Evolutionary conservation across 495 filamentous ascomycete species (phyloP).

Genomic region (Aspergillus carlsbadensis): DNA sequence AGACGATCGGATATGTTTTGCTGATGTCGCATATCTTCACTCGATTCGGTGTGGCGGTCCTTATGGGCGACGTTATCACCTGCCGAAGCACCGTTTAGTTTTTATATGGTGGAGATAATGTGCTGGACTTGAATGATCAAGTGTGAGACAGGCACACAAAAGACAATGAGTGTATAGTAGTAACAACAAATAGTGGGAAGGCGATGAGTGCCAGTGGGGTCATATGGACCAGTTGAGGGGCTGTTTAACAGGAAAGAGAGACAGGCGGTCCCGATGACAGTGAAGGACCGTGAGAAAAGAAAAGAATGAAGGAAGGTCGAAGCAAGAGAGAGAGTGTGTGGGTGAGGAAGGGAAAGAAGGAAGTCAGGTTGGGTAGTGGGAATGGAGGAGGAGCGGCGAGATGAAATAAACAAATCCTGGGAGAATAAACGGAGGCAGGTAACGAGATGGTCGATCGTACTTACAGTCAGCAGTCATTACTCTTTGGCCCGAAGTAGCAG

Average conservation of each 20-base stretch:
- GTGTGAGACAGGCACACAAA: background rate
- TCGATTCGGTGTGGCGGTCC: constrained; percentile 26
- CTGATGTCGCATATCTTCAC: constrained; percentile 44
- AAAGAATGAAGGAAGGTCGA: constrained; percentile 26
- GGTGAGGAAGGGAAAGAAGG: constrained; percentile 14
- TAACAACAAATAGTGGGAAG: background rate
- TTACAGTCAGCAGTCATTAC: constrained; percentile 44
- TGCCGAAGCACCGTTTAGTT: constrained; percentile 25
- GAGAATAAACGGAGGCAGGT: constrained; percentile 34
- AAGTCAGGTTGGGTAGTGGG: constrained; percentile 26
- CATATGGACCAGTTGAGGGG: constrained; percentile 3
- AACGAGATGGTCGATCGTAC: constrained; percentile 28
- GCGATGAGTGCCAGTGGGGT: background rate
- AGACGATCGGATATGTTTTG: constrained; percentile 41
- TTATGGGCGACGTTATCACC: constrained; percentile 31
- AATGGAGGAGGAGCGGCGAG: constrained; percentile 26
- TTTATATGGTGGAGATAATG: background rate
- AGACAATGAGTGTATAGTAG: background rate
- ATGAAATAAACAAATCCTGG: constrained; percentile 47
- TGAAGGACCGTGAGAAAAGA: constrained; percentile 10
- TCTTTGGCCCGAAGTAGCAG: constrained; percentile 22
- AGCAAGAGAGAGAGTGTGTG: constrained; percentile 7
- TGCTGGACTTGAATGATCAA: background rate
- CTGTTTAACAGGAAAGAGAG: constrained; percentile 8
- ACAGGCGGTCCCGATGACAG: constrained; percentile 7